Evolutionary conservation across 306 rosid genomes (phyloP).

Genomic region (Glycine latifolia): DNA sequence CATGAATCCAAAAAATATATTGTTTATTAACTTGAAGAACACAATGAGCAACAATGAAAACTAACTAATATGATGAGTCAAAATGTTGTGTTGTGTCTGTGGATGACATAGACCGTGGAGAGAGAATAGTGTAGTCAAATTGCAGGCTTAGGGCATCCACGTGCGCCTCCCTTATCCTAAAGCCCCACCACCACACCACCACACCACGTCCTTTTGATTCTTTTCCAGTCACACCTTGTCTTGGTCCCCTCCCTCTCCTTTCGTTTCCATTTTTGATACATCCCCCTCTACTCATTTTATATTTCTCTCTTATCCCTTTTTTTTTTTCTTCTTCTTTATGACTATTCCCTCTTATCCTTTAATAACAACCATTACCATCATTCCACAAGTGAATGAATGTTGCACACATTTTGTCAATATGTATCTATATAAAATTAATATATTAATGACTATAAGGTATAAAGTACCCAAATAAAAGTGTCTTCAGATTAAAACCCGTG

Average conservation of each 20-base stretch:
- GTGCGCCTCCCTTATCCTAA: slow-evolving; percentile 70
- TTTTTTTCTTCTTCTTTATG: not conserved
- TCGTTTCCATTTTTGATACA: slow-evolving; percentile 10
- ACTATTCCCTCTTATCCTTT: slow-evolving; percentile 1
- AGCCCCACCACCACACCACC: slow-evolving; percentile 65
- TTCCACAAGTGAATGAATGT: not conserved
- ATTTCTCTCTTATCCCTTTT: not conserved
- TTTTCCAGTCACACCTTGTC: slow-evolving; percentile 47
- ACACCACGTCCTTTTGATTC: slow-evolving; percentile 49
- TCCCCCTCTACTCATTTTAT: slow-evolving; percentile 31
- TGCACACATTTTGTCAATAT: not conserved
- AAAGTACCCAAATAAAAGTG: not conserved
- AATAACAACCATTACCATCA: not conserved
- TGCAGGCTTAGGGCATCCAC: slow-evolving; percentile 72
- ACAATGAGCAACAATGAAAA: not conserved
- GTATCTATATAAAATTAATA: not conserved
- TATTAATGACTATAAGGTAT: not conserved
- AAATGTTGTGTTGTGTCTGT: not conserved
- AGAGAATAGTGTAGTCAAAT: slow-evolving; percentile 57
- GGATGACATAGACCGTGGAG: not conserved
- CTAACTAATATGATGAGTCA: not conserved
- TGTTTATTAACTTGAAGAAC: not conserved
- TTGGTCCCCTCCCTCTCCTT: slow-evolving; percentile 32
- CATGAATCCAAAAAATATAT: too few species aligned
- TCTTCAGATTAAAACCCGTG: not conserved